Evolutionary conservation across 768 basidiomycete genomes (phyloP), one percentile per base, ranked within the genome.

Genomic region (Mycena amicta): DNA sequence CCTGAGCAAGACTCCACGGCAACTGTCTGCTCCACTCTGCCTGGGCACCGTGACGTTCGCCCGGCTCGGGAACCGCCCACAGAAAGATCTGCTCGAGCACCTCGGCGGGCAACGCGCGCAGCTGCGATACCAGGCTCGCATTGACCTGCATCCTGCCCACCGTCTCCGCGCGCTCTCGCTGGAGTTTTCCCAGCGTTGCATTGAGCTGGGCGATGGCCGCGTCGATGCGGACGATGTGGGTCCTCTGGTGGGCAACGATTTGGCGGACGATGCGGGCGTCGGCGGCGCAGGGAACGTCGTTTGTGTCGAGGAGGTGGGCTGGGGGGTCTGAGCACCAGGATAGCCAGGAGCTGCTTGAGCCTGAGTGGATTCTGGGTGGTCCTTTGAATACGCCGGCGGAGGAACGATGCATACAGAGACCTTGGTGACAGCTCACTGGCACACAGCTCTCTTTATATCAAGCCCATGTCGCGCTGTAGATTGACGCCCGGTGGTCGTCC

Each of bases 1-100:
- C 33, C 33, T 37, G 33, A 22, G 51, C 51, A 52, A 52, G 11
- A 33, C 31, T 52, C 51, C 51, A 52, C 22, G 51, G 51, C 27
- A 29, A 6, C 51, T 31, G 28, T 15, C 22, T 52, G 28, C 18
- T 16, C n/a, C 29, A 33, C 28, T 18, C 15, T 20, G n/a, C 8
- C 51, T 5, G 16, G 18, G 5, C 20, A 16, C 8, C 22, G n/a
- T n/a, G n/a, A n/a, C n/a, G n/a, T 33, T 52, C 51, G 12, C 28
- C 18, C 18, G 30, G 30, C 13, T 28, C n/a, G 4, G 51, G 51
- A 8, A 52, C 13, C 6, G 51, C 51, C 18, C 5, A 18, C 6
- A 5, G 18, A 27, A 52, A 52, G 20, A 52, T 37, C 18, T 52
- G 5, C 30, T 52, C 51, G 5, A 52, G 30, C 11, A 52, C 51